These are phyloP conservation scores for Talaromyces trachyspermus DNA, from an alignment of 495 filamentous ascomycete genomes.

Conservation along the genomic window DNA sequence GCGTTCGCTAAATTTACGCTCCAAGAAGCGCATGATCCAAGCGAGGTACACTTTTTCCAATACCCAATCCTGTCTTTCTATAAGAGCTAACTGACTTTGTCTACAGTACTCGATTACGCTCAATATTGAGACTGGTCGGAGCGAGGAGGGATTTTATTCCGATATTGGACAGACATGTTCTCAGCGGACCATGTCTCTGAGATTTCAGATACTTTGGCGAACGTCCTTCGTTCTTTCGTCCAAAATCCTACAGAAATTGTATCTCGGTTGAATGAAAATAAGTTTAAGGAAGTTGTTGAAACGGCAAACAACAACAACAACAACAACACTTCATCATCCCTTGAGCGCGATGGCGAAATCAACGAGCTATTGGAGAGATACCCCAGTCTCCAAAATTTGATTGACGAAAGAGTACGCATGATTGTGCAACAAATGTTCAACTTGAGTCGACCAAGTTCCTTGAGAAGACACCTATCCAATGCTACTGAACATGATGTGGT, in stretches of 20 bases:
- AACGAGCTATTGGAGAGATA: constrained; percentile 15
- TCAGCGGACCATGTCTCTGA: constrained; percentile 32
- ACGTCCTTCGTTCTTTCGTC: constrained; percentile 12
- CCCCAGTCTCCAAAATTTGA: constrained; percentile 25
- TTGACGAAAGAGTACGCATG: constrained; percentile 35
- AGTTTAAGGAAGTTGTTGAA: not conserved
- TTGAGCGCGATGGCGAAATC: constrained; percentile 12
- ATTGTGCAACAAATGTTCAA: constrained; percentile 31
- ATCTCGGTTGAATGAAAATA: constrained; percentile 1
- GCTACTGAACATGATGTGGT: constrained; percentile 1
- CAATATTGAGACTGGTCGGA: constrained; percentile 37
- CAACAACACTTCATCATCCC: constrained; percentile 5
- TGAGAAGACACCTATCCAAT: not conserved
- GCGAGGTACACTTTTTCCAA: constrained; percentile 27
- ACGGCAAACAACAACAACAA: not conserved
- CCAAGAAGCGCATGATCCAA: constrained; percentile 38
- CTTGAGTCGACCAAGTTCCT: not conserved
- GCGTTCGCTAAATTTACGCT: constrained; percentile 32
- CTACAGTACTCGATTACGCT: constrained; percentile 40
- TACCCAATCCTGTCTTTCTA: not conserved
- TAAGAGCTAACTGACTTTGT: not conserved
- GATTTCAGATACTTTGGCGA: constrained; percentile 11
- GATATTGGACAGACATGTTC: constrained; percentile 41
- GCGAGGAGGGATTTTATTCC: constrained; percentile 39
- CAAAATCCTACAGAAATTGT: constrained; percentile 11